Evolutionary conservation across 2,329 filamentous ascomycete genomes (phyloP).

Genomic region (Colletotrichum simmondsii): DNA sequence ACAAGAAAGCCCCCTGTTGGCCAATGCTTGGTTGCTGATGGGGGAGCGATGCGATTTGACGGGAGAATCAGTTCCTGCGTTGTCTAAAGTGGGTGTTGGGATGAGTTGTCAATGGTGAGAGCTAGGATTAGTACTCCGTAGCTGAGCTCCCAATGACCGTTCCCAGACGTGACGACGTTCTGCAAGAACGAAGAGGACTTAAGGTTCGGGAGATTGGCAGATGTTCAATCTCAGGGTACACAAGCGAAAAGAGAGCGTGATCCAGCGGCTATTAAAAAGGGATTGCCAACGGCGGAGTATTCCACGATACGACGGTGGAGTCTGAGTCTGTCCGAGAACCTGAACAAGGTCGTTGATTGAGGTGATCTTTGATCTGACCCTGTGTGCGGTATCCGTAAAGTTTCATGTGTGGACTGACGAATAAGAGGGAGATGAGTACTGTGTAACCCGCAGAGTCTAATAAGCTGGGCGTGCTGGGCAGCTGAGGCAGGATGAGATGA

Average conservation of each 20-base stretch:
- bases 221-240: not conserved
- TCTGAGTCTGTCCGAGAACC: not conserved
- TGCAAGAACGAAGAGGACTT: not conserved
- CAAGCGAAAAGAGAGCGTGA: not conserved
- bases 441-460: not conserved
- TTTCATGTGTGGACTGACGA: constrained; percentile 18
- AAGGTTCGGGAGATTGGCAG: not conserved
- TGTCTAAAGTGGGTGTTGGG: not conserved
- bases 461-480: constrained; percentile 27
- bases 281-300: constrained; percentile 1
- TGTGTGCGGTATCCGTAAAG: not conserved
- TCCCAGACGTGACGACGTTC: not conserved
- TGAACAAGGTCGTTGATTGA: not conserved
- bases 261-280: not conserved
- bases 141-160: not conserved
- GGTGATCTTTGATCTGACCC: constrained; percentile 16
- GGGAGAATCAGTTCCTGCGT: not conserved
- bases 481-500: constrained; percentile 10
- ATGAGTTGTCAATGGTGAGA: constrained; percentile 10
- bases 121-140: constrained; percentile 14
- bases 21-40: constrained; percentile 18
- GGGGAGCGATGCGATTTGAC: constrained; percentile 15
- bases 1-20: constrained; percentile 1
- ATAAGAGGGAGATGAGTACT: constrained; percentile 22
- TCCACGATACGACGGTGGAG: not conserved